Conservation (phyloP, 2,329 filamentous ascomycete genomes). For the Laburnicola sp. region DNA sequence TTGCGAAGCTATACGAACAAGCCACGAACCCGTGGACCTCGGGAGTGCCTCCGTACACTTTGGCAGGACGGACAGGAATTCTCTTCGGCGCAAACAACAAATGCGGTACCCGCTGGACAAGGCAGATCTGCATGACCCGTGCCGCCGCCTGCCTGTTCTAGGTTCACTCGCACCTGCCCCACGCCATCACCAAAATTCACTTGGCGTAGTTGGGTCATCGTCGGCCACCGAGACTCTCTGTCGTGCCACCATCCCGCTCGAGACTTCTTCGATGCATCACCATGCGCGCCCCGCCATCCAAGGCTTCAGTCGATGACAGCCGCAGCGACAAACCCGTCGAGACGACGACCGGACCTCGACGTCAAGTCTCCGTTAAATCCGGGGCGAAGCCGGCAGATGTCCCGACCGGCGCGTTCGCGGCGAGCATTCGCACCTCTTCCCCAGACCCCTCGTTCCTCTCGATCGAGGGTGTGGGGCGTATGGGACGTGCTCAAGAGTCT, state of each 20-base stretch:
- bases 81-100: no score
- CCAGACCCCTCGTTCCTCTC: slow-evolving; percentile 40
- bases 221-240: background rate
- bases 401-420: slow-evolving; percentile 28
- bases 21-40: no score
- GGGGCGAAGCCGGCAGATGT: slow-evolving; percentile 33
- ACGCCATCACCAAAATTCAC: background rate
- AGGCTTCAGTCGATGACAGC: slow-evolving; percentile 19
- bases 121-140: no score
- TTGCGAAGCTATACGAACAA: no score
- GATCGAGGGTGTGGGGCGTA: slow-evolving; percentile 37
- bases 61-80: no score
- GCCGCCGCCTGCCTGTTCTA: no score
- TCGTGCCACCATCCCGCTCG: background rate
- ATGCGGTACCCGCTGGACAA: no score
- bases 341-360: slow-evolving; percentile 11
- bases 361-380: slow-evolving; percentile 28
- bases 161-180: no score
- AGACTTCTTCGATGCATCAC: slow-evolving; percentile 19
- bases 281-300: slow-evolving; percentile 30
- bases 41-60: no score
- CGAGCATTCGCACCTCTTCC: slow-evolving; percentile 38
- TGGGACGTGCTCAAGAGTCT: slow-evolving; percentile 28
- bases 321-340: slow-evolving; percentile 19
- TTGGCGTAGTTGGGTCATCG: slow-evolving; percentile 5